Evolutionary conservation across 805 yeast species (phyloP), one percentile per base, ranked within the genome.

Genomic region (Cyberlindnera maclurae): DNA sequence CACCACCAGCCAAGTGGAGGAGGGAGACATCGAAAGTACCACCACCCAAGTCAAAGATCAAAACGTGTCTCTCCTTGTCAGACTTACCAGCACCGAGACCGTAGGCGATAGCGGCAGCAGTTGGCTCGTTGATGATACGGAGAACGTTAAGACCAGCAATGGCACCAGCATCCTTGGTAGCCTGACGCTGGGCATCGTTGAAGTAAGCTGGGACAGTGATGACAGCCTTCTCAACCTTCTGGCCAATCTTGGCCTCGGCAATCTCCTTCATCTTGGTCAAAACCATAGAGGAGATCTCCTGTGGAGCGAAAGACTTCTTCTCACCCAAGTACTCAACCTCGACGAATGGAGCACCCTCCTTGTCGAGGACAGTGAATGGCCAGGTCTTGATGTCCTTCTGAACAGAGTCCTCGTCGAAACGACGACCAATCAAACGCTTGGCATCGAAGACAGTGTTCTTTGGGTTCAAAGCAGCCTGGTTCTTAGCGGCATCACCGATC

Each of bases 21-120:
- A 88, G 75, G 37, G 96, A 89, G 41, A 88, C 96, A 84, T 88
- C 97, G 73, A 88, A 88, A 64, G 96, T 88, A 79, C 96, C 96
- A 73, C 97, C 97, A 78, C 97, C 97, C 65, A 88, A 79, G 70
- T 88, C 96, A 74, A 87, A 88, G 64, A 88, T 85, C 61, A 88
- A 73, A 48, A 88, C 90, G 68, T 87, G 86, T 67, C 82, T 81
- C 72, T 88, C 96, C 50, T 75, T 76, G 47, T 77, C 80, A 50
- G 82, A 73, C 59, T 73, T 81, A 68, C 86, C 87, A 57, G 88
- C 87, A 79, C 90, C 95, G 57, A 89, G 77, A 78, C 97, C 97
- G 79, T 89, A 89, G 64, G 97, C 97, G 73, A 89, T 87, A 57
- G 97, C 97, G 60, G 97, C 97, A 50, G 97, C 97, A 54, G 97